Evolutionary conservation across 768 basidiomycete species (phyloP).

Genomic region (Lactarius trivialis): DNA sequence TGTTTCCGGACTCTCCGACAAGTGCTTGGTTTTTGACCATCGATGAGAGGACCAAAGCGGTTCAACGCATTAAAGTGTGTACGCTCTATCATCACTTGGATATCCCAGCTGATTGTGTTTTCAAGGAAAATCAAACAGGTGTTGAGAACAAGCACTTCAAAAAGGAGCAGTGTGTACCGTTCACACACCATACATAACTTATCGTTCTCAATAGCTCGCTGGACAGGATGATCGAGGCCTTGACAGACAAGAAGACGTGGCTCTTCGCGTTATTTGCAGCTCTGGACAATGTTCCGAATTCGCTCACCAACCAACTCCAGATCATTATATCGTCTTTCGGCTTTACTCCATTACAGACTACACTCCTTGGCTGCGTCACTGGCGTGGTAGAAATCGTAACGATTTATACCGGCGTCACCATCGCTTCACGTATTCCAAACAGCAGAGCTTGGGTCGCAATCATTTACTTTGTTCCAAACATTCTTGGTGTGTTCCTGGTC

Average conservation of each 20-base stretch:
- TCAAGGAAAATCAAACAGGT: conserved; percentile 68
- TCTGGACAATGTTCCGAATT: conserved; percentile 58
- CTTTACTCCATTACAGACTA: conserved; percentile 57
- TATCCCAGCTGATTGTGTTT: background rate
- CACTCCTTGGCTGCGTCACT: conserved; percentile 60
- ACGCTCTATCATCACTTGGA: background rate
- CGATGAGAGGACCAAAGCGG: conserved; percentile 55
- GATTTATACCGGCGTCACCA: conserved; percentile 56
- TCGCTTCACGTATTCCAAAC: conserved; percentile 52
- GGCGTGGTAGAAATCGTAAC: conserved; percentile 62
- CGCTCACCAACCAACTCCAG: conserved; percentile 55
- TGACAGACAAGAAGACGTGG: conserved; percentile 69
- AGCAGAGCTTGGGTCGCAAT: conserved; percentile 56
- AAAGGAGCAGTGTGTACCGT: conserved; percentile 57
- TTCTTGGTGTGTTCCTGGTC: conserved; percentile 56
- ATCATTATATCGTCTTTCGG: conserved; percentile 65
- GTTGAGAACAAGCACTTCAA: conserved; percentile 81
- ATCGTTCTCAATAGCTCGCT: background rate
- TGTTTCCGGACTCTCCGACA: conserved; percentile 72
- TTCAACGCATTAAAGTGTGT: conserved; percentile 55
- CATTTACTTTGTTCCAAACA: conserved; percentile 57
- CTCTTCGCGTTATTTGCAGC: conserved; percentile 64
- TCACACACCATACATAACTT: background rate
- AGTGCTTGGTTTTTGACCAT: conserved; percentile 67
- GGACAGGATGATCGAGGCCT: conserved; percentile 57